Conservation (phyloP, 495 filamentous ascomycete genomes). For the Podospora australis region DNA sequence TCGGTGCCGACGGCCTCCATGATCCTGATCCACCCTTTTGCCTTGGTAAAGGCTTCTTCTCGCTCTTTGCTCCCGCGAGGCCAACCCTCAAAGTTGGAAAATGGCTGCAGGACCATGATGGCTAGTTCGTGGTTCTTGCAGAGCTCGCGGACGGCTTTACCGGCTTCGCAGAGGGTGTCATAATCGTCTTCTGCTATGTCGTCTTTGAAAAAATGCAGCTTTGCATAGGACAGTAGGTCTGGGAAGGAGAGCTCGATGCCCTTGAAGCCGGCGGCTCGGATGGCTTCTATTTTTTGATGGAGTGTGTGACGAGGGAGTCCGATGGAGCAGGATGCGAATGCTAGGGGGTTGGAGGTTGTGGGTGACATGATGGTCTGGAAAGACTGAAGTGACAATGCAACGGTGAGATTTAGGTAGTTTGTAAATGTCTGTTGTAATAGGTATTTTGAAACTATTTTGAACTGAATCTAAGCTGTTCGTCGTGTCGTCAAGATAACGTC, state of each 20-base stretch:
- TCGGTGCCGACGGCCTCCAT: conserved; percentile 67
- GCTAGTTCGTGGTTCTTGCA: conserved; percentile 47
- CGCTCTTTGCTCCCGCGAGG: conserved; percentile 46
- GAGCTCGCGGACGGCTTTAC: conserved; percentile 43
- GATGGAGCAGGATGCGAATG: conserved; percentile 19
- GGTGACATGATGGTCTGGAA: too few relatives aligned
- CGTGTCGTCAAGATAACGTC: too few relatives aligned
- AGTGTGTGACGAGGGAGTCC: conserved; percentile 44
- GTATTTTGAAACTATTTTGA: too few relatives aligned
- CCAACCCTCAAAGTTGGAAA: conserved; percentile 79
- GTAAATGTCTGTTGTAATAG: too few relatives aligned
- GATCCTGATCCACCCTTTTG: conserved; percentile 62
- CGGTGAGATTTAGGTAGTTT: too few relatives aligned
- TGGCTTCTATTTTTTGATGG: conserved; percentile 58
- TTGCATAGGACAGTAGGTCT: conserved; percentile 61
- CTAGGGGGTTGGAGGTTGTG: conserved; percentile 1
- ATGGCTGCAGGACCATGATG: conserved; percentile 73
- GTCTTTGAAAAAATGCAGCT: conserved; percentile 40
- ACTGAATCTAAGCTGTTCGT: too few relatives aligned
- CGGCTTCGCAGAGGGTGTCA: conserved; percentile 44
- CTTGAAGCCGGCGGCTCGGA: conserved; percentile 58
- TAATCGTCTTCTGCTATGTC: conserved; percentile 52
- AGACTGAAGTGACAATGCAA: too few relatives aligned
- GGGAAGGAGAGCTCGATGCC: conserved; percentile 73
- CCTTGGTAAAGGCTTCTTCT: conserved; percentile 59